phyloP scores from a whole-genome alignment of 306 rosid species.

The Lathyrus tuberosus region DNA sequence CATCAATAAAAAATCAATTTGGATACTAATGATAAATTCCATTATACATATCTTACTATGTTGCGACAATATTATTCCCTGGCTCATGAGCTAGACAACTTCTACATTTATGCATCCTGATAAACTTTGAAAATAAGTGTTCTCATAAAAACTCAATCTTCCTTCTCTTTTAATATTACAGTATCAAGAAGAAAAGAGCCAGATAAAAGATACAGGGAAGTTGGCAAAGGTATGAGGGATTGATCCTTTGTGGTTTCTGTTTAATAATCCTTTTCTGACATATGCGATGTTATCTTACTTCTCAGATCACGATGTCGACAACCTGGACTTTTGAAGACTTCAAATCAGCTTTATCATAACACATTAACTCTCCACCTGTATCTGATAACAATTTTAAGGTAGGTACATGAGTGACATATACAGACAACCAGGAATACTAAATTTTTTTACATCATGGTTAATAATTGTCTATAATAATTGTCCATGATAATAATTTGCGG shows the following conservation, averaged over 20 bases:
- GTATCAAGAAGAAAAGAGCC: slow-evolving; percentile 78
- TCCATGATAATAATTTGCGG: too few species aligned
- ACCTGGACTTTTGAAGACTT: too few species aligned
- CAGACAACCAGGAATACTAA: too few species aligned
- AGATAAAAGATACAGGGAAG: slow-evolving; percentile 78
- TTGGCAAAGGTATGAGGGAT: slow-evolving; percentile 70
- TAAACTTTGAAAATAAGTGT: slow-evolving; percentile 18
- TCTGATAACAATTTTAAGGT: too few species aligned
- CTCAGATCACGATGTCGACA: too few species aligned
- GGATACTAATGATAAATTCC: slow-evolving; percentile 21
- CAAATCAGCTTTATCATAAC: too few species aligned
- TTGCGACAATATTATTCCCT: slow-evolving; percentile 15
- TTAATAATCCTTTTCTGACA: too few species aligned
- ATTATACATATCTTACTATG: slow-evolving; percentile 12
- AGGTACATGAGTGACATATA: too few species aligned
- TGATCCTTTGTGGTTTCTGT: slow-evolving; percentile 36
- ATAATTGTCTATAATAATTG: too few species aligned
- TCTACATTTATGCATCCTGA: slow-evolving; percentile 28
- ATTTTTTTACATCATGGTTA: too few species aligned
- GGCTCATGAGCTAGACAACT: slow-evolving; percentile 11
- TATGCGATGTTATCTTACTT: slow-evolving; percentile 31
- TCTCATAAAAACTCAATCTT: slow-evolving; percentile 33
- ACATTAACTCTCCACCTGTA: too few species aligned
- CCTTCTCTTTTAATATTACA: slow-evolving; percentile 44
- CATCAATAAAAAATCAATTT: slow-evolving; percentile 10